Base-by-base conservation (phyloP, 1,284 basidiomycete genomes). In the Thecaphora thlaspeos region DNA sequence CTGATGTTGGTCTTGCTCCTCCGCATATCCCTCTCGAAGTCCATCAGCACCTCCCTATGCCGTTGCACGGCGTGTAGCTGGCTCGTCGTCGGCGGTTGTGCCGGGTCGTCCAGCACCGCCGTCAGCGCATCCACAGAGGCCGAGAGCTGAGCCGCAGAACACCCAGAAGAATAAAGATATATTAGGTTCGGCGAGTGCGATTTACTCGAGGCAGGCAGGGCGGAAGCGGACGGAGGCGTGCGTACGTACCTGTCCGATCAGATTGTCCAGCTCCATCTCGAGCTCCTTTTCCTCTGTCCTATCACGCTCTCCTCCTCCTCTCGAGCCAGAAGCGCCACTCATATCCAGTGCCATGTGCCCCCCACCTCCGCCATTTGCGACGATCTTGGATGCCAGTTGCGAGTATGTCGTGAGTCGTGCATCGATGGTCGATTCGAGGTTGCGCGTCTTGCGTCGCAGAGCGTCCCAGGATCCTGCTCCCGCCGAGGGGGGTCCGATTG, bases 1-100 rank as follows among this genome's bases (percentile, higher is more conserved):
- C 90, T 84, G n/a, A 92, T 46, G 18, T 71, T 70, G 2, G 63
- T 70, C 30, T 49, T 60, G 15, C 63, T 58, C 23, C 72, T 48
- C 5, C 67, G 46, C 32, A 71, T 76, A 39, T 98, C 94, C 41
- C 89, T 83, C 40, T 84, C 82, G 75, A 91, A 91, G 75, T 97
- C 94, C 67, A 88, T 86, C 51, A 90, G 86, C 28, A 96, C 86
- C 65, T 97, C 93, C 41, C 88, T 81, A 46, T 98, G 94, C 40
- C 92, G 82, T 75, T 94, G 89, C 28, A 94, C 87, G 15, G 91
- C 86, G 62, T 94, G 87, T 48, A 88, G 82, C 85, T 94, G 91
- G 2, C 89, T 88, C 51, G 87, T 84, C 0, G 89, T 89, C 18
- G 91, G 85, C 0, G 87, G 84, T 41, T 87, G 85, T n/a, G 82